Conservation (phyloP, 305 asterid species). For the Fraxinus sp. region DNA sequence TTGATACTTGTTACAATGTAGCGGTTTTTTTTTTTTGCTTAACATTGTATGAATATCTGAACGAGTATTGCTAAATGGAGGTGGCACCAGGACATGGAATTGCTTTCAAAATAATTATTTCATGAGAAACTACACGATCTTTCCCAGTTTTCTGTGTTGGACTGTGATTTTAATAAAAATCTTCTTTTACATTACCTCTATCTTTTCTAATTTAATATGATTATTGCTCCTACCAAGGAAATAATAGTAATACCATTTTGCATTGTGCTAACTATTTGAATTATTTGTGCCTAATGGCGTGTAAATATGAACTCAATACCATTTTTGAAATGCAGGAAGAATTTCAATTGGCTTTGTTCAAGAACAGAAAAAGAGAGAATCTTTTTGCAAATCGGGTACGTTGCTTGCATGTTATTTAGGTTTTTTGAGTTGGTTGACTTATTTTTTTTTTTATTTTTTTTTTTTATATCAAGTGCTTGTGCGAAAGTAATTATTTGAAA, state of each 20-base stretch:
- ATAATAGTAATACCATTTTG: not conserved
- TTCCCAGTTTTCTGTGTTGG: not conserved
- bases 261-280: not conserved
- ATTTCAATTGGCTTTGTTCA: conserved; percentile 69
- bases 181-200: not conserved
- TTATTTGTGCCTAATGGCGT: not conserved
- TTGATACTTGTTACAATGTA: not conserved
- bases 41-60: not conserved
- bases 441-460: not conserved
- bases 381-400: conserved; percentile 71
- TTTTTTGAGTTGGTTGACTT: conserved; percentile 11
- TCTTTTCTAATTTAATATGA: not conserved
- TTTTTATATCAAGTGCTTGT: no score
- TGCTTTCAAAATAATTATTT: not conserved
- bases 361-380: conserved; percentile 65
- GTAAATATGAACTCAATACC: not conserved
- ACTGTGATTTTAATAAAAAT: not conserved
- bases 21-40: not conserved
- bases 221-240: not conserved
- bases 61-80: not conserved
- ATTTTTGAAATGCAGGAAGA: conserved; percentile 57
- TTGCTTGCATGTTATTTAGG: not conserved
- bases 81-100: not conserved
- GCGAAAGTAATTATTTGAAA: no score
- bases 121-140: not conserved